Percentiles rank a stretch among this genome's conserved stretches.
These are phyloP conservation scores for Fusarium torreyae DNA, from an alignment of 2,329 filamentous ascomycete species.

Conservation along the genomic window DNA sequence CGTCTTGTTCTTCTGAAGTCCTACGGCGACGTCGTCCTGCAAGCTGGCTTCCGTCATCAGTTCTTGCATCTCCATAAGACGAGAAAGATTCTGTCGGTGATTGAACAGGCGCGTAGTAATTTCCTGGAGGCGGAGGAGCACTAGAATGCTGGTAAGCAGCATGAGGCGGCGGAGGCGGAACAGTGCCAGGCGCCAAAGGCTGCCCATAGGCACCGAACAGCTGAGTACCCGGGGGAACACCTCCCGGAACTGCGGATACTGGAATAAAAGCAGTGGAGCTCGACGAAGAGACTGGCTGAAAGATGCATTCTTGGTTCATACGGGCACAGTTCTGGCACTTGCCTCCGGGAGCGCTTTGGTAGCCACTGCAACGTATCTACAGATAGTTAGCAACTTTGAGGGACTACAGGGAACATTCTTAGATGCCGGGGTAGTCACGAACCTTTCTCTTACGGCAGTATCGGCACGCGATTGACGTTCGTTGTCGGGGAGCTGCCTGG, in stretches of 20 bases:
- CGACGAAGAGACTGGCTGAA: slow-evolving; percentile 71
- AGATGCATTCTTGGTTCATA: slow-evolving; percentile 74
- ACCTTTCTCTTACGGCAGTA: slow-evolving; percentile 76
- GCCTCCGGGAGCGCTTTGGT: slow-evolving; percentile 70
- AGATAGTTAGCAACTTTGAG: slow-evolving; percentile 25
- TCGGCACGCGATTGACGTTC: slow-evolving; percentile 72
- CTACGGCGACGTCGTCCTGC: slow-evolving; percentile 55
- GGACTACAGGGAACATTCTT: not conserved
- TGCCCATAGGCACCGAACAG: slow-evolving; percentile 72
- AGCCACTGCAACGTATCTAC: slow-evolving; percentile 74
- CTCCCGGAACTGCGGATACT: slow-evolving; percentile 71
- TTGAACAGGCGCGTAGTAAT: slow-evolving; percentile 60
- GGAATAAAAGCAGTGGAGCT: slow-evolving; percentile 72
- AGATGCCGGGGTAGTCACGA: slow-evolving; percentile 17
- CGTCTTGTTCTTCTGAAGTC: slow-evolving; percentile 58
- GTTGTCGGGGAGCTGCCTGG: slow-evolving; percentile 70
- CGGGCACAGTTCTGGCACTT: slow-evolving; percentile 74
- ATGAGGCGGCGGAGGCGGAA: slow-evolving; percentile 48
- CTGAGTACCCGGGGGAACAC: slow-evolving; percentile 69
- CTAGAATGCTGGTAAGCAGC: slow-evolving; percentile 45
- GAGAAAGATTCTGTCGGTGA: slow-evolving; percentile 63
- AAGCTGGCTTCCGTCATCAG: slow-evolving; percentile 52
- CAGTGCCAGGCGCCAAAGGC: slow-evolving; percentile 60
- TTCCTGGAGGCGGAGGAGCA: slow-evolving; percentile 56
- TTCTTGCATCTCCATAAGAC: slow-evolving; percentile 55